Conservation (phyloP, 2,329 filamentous ascomycete genomes). For the Cladosporium austrohemisphaericum region DNA sequence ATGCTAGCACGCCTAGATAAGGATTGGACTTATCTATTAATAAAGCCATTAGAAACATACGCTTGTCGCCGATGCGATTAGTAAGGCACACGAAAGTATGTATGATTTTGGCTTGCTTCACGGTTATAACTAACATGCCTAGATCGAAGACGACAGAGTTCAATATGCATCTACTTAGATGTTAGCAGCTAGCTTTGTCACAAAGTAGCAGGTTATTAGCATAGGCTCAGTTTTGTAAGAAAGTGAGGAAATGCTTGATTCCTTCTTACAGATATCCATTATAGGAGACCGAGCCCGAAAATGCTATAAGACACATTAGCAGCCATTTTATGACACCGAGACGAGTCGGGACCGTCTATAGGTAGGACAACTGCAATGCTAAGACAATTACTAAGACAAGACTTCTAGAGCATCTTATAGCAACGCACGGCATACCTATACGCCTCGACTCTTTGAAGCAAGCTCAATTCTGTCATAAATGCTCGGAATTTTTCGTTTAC, state of each 20-base stretch:
- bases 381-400: neutral
- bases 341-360: neutral
- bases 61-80: neutral
- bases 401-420: neutral
- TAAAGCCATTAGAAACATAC: neutral
- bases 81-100: neutral
- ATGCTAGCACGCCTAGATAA: neutral
- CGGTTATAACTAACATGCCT: neutral
- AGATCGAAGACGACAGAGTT: neutral
- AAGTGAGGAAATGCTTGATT: neutral
- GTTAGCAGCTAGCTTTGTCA: neutral
- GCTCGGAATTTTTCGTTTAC: neutral
- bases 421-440: neutral
- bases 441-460: neutral
- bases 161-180: neutral
- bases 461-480: neutral
- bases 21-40: neutral
- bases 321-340: neutral
- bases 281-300: neutral
- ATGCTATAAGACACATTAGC: neutral
- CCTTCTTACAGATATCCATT: neutral
- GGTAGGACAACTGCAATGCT: neutral
- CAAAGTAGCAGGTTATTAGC: neutral
- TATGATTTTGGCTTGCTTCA: neutral
- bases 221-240: neutral